Conservation (phyloP, 176 grass and related monocot genomes). For the Aegilops speltoides region DNA sequence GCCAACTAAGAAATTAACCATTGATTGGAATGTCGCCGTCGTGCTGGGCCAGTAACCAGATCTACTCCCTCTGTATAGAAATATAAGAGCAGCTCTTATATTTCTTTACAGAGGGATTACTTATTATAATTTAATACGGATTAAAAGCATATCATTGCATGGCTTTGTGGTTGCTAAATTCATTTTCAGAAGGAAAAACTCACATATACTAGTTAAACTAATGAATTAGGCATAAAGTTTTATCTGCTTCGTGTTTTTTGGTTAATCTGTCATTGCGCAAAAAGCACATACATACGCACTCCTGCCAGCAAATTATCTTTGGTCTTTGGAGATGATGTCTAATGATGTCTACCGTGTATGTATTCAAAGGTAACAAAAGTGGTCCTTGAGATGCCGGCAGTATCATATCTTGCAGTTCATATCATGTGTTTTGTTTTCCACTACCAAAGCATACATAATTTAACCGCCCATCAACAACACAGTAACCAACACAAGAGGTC, state of each 20-base stretch:
- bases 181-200: too few species aligned
- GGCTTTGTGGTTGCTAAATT: not conserved
- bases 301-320: not conserved
- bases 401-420: not conserved
- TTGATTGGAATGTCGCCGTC: not conserved
- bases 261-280: not conserved
- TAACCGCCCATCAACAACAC: not conserved
- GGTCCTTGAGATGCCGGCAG: not conserved
- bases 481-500: rapidly evolving
- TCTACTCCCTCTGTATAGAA: not conserved
- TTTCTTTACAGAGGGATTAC: too few species aligned
- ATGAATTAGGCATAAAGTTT: not conserved
- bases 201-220: too few species aligned
- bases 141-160: not conserved
- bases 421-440: not conserved
- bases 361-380: not conserved
- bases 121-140: not conserved
- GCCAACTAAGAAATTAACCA: not conserved
- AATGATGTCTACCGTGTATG: not conserved
- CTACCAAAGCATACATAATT: not conserved
- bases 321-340: not conserved
- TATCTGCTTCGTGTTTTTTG: rapidly evolving
- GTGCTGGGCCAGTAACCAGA: not conserved
- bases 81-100: too few species aligned
- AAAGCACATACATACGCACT: not conserved